Evolutionary conservation across 306 rosid species (phyloP), one percentile per base, ranked within the genome.

Genomic region (Acacia acuminata): DNA sequence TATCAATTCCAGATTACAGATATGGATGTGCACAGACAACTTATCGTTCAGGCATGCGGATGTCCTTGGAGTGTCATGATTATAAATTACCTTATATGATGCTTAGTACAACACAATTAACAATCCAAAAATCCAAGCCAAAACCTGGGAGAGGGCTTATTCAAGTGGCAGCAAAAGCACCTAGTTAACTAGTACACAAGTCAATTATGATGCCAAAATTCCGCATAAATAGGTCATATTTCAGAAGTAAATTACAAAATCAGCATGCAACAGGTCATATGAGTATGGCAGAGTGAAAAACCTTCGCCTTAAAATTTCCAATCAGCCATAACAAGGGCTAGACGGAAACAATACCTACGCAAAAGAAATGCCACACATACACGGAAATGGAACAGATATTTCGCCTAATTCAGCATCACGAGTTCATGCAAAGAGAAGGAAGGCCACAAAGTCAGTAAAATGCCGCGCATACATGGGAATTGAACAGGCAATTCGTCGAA

Each of bases 321-420:
- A 34, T 24, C 24, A 11, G 65, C 55, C 50, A 8, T 13, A 78
- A 72, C 51, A 71, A 71, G 77, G 17, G 60, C 27, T 73, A 17
- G 53, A 45, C 22, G 44, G 73, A 42, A 8, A 48, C 8, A 50
- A 67, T 7, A 48, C 64, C n/a, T 8, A 40, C 44, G 38, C 63
- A 20, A 2, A 19, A 14, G 66, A 68, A 79, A 68, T 51, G 68
- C 43, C 53, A 15, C 51, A 32, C 40, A 50, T 3, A 69, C 10
- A 69, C 16, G 44, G 55, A 79, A 79, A 79, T 38, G 24, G 70
- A 79, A 36, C 68, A 53, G 56, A 16, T 45, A 36, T 68, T 38
- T 24, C 15, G 43, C 19, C 75, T 67, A 67, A 78, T 68, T 51
- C 27, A 67, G 51, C 17, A 34, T 67, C 48, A 50, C 17, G 5